A percentile compares a stretch with the other conserved stretches of the same genome.
Conservation (phyloP, 2,329 filamentous ascomycete genomes). For the Beauveria australis region DNA sequence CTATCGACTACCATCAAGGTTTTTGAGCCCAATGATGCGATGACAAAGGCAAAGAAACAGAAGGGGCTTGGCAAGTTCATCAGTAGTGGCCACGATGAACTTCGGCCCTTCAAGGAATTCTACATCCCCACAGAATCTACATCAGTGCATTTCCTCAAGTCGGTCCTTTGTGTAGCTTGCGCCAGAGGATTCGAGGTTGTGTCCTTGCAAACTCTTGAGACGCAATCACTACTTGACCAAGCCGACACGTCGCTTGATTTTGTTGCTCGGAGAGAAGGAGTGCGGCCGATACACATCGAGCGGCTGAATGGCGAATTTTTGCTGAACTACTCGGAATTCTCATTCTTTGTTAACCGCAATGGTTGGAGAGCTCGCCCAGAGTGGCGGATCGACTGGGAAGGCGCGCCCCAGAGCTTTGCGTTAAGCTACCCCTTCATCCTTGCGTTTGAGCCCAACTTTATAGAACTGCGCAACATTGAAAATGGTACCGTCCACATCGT, state of each 20-base stretch:
- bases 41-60: slow-evolving; percentile 90
- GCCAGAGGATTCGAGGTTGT: slow-evolving; percentile 96
- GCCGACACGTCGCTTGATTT: slow-evolving; percentile 97
- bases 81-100: slow-evolving; percentile 81
- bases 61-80: slow-evolving; percentile 95
- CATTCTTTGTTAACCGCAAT: slow-evolving; percentile 98
- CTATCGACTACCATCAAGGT: slow-evolving; percentile 96
- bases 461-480: slow-evolving; percentile 93
- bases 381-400: slow-evolving; percentile 98
- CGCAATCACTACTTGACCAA: slow-evolving; percentile 91
- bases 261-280: slow-evolving; percentile 85
- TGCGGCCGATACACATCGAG: slow-evolving; percentile 94
- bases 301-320: slow-evolving; percentile 94
- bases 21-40: slow-evolving; percentile 94
- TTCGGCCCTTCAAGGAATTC: slow-evolving; percentile 97
- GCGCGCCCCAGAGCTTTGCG: slow-evolving; percentile 82
- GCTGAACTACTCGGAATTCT: slow-evolving; percentile 97
- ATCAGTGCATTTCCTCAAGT: slow-evolving; percentile 94
- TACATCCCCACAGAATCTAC: slow-evolving; percentile 98
- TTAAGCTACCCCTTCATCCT: slow-evolving; percentile 95
- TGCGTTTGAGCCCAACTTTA: slow-evolving; percentile 94
- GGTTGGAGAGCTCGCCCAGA: slow-evolving; percentile 93
- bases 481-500: slow-evolving; percentile 92
- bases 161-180: slow-evolving; percentile 93
- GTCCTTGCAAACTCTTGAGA: slow-evolving; percentile 93